Evolutionary conservation across 2,329 filamentous ascomycete species (phyloP).

Genomic region (Fusarium sp.): DNA sequence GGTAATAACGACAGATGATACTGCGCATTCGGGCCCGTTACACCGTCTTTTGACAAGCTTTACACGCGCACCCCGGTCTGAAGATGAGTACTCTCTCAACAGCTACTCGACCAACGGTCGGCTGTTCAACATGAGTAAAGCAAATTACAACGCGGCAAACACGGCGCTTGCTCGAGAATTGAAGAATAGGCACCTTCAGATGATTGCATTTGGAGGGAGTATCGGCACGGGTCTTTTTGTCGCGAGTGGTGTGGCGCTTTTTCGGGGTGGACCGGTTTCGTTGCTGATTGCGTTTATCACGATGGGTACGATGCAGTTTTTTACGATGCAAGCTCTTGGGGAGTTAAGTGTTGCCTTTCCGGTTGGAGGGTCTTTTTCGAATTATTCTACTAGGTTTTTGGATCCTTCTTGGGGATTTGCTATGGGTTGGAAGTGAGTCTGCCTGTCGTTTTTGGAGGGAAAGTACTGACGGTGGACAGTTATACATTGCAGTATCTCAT

Average conservation of each 20-base stretch:
- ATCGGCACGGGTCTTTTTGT: conserved; percentile 92
- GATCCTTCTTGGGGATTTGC: conserved; percentile 95
- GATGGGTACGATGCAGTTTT: conserved; percentile 89
- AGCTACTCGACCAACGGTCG: conserved; percentile 26
- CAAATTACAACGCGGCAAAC: conserved; percentile 78
- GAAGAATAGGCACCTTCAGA: conserved; percentile 74
- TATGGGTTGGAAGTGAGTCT: conserved; percentile 87
- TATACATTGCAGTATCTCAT: conserved; percentile 90
- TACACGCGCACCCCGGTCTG: conserved; percentile 25
- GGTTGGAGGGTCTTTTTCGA: conserved; percentile 89
- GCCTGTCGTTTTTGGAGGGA: background rate
- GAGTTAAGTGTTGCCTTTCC: conserved; percentile 92
- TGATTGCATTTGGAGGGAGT: conserved; percentile 74
- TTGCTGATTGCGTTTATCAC: conserved; percentile 79
- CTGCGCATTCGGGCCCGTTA: background rate
- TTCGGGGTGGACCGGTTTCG: conserved; percentile 79
- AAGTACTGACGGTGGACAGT: conserved; percentile 52
- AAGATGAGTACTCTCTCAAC: conserved; percentile 25
- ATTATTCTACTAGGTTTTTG: conserved; percentile 92
- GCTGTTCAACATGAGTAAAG: conserved; percentile 65
- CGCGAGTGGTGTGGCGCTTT: conserved; percentile 78
- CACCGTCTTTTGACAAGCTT: conserved; percentile 28
- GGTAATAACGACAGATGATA: background rate
- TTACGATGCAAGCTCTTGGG: conserved; percentile 88
- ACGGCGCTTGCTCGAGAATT: conserved; percentile 79